Percentiles rank a stretch among this genome's conserved stretches.
These are phyloP conservation scores for Aphanomyces astaci DNA, from an alignment of 352 stramenopile genomes.

Conservation along the genomic window DNA sequence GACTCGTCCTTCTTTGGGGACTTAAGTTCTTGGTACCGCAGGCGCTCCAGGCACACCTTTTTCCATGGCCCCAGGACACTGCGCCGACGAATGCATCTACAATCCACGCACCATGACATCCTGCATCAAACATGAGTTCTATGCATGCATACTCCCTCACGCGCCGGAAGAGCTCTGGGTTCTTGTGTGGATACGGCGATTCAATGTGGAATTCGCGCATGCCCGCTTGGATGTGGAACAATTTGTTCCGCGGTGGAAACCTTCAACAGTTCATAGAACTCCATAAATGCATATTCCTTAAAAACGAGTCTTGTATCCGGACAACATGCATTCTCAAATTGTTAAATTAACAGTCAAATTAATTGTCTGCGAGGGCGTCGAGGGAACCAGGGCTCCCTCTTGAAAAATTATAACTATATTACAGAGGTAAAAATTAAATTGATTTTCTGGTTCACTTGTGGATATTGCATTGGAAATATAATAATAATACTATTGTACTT, in stretches of 20 bases:
- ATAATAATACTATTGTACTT: no score
- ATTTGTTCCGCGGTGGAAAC: neutral
- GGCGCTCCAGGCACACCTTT: slow-evolving; percentile 12
- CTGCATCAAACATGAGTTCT: neutral
- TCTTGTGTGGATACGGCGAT: neutral
- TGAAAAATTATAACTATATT: no score
- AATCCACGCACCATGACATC: neutral
- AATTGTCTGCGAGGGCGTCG: no score
- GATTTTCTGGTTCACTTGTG: no score
- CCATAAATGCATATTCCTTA: neutral
- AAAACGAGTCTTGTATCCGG: no score
- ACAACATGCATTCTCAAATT: no score
- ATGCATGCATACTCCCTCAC: slow-evolving; percentile 5
- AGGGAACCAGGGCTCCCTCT: no score
- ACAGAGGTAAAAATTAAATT: no score
- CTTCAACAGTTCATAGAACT: neutral
- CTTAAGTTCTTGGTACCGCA: slow-evolving; percentile 1
- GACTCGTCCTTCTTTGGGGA: neutral
- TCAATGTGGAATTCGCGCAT: slow-evolving; percentile 20
- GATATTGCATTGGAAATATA: no score
- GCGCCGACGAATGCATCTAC: slow-evolving; percentile 20
- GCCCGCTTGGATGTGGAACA: neutral
- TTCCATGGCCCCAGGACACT: slow-evolving; percentile 19
- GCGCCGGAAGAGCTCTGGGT: slow-evolving; percentile 6
- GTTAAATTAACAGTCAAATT: no score